Base-by-base conservation (phyloP, 1,284 basidiomycete species). In the Naganishia liquefaciens region DNA sequence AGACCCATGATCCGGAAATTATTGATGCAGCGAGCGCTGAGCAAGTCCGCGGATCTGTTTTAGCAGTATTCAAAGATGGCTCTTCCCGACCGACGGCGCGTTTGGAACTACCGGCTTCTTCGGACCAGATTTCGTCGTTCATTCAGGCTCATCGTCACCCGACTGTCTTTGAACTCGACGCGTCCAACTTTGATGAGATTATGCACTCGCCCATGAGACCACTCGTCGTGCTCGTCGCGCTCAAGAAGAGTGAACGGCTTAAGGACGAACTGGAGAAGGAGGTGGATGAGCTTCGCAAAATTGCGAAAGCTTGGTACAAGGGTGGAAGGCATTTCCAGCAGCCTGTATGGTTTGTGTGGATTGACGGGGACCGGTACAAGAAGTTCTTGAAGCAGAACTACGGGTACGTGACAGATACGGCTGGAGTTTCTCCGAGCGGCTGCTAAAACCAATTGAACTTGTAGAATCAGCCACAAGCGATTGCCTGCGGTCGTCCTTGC, bases 341-440 rank as follows among this genome's bases (percentile, higher is more conserved):
- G 53, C 85, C 87, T 17, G 87, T 94, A 0, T 84, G 92, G 60
- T 95, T 93, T 77, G 84, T 87, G 9, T 90, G 87, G 86, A 92
- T 94, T 84, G 89, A 95, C 72, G 84, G 81, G 0, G 85, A 85
- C 27, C 84, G 82, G 74, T 94, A 92, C 91, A 81, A 78, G 21
- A 86, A 84, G 62, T 95, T 91, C 91, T 80, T 94, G 77, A 91
- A 89, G 81, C 87, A 86, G 69, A 91, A 91, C 85, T 95, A 94
- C 76, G 87, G 87, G 76, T 76, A 62, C 55, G 75, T 70, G 6
- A 2, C 19, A 6, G 17, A 13, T 21, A 15, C 13, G 7, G 39
- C 5, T 30, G 49, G 27, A 33, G 7, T n/a, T 27, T 19, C 13
- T n/a, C 40, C 11, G 6, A 5, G 15, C 15, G 44, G 15, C 19